These are phyloP conservation scores for Mycothermus thermophilus DNA, from an alignment of 495 filamentous ascomycete genomes.

Conservation along the genomic window DNA sequence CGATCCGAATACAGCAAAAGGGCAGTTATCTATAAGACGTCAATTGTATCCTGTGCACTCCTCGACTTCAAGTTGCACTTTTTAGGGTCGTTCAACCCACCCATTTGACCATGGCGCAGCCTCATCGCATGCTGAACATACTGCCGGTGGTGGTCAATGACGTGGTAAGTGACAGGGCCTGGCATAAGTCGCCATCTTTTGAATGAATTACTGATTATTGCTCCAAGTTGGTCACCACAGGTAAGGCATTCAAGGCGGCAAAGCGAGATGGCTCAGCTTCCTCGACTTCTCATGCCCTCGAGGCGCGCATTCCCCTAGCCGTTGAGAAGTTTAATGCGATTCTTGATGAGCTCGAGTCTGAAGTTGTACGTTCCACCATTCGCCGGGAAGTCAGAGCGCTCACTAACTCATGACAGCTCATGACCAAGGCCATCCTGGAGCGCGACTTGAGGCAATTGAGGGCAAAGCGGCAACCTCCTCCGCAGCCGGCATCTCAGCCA, in stretches of 20 bases:
- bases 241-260: slow-evolving; percentile 31
- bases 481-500: slow-evolving; percentile 8
- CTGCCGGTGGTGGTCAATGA: slow-evolving; percentile 34
- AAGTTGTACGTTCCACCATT: slow-evolving; percentile 31
- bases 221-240: slow-evolving; percentile 35
- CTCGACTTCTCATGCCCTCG: slow-evolving; percentile 17
- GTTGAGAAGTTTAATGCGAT: slow-evolving; percentile 33
- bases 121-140: slow-evolving; percentile 23
- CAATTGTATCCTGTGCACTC: too few species aligned
- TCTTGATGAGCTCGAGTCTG: slow-evolving; percentile 37
- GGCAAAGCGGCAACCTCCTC: slow-evolving; percentile 13
- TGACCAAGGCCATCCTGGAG: slow-evolving; percentile 28
- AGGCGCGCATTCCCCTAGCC: slow-evolving; percentile 23
- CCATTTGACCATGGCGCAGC: slow-evolving; percentile 25
- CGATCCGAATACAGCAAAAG: too few species aligned
- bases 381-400: too few species aligned
- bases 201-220: slow-evolving; percentile 1
- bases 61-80: too few species aligned
- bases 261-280: slow-evolving; percentile 25
- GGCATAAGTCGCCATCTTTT: neutral
- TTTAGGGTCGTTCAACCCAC: too few species aligned
- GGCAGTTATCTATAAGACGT: too few species aligned
- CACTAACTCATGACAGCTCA: slow-evolving; percentile 21
- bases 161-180: slow-evolving; percentile 23
- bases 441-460: slow-evolving; percentile 29